Base-by-base conservation (phyloP, 768 basidiomycete genomes). In the Paxillus rubicundulus region DNA sequence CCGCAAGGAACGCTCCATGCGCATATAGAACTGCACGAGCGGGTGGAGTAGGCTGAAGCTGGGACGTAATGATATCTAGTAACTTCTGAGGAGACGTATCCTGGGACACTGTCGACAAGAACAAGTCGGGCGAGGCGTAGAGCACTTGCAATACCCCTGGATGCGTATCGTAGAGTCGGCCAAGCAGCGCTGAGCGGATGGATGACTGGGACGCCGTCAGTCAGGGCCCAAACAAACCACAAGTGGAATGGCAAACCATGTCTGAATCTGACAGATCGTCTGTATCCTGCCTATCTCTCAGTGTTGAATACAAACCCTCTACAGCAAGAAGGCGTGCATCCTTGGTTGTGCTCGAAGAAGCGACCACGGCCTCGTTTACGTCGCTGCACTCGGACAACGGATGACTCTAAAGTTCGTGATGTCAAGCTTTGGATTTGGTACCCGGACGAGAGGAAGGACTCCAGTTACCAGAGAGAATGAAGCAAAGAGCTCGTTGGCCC, bases 151-250 rank as follows among this genome's bases (percentile, higher is more conserved):
- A 67, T 24, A 97, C 87, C 2, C 70, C 61, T 2, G 71, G 53
- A 27, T 83, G 77, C 7, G 77, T 74, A 59, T 96, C 93, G 45
- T 84, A 78, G 4, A 91, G 70, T 2, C 90, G 83, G 13, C 84
- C 79, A 28, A 86, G 65, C 5, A 98, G 70, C 0, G 87, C 84
- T 2, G 80, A 76, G n/a, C 74, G 75, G 17, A 87, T 69, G 2
- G 85, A 77, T 52, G 77, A 73, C 86, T 86, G 38, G 2, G 33
- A 45, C 12, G 46, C 9, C 6, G 21, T 66, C 49, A 59, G 33
- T 41, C 9, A 39, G 45, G 34, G 21, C 16, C 8, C 34, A 7
- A 37, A 8, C 41, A 30, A 34, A n/a, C 14, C 9, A 12, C 5
- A 42, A 34, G 0, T 27, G 27, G 27, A 52, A 34, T 28, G 2